phyloP scores from a whole-genome alignment of 2,329 filamentous ascomycete genomes.

The Fusarium begoniae region DNA sequence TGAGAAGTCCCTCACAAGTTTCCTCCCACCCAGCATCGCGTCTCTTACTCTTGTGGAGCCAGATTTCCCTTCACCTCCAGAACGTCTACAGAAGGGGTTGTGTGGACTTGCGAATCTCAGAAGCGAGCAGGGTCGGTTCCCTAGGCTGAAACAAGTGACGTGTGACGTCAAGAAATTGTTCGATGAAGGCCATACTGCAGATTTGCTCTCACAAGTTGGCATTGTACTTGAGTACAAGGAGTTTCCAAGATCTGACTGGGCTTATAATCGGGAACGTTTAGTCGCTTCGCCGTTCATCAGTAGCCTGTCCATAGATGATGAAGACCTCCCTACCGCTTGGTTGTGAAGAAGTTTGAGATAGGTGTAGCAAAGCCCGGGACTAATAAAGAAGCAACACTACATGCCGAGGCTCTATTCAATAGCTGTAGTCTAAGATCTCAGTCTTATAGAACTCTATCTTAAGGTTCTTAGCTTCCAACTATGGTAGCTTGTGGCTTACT shows the following conservation, averaged over 20 bases:
- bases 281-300: background rate
- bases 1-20: background rate
- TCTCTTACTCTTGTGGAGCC: slow-evolving; percentile 8
- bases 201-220: background rate
- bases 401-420: background rate
- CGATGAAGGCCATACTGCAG: background rate
- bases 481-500: background rate
- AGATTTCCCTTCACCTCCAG: background rate
- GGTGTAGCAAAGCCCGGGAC: background rate
- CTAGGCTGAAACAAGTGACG: background rate
- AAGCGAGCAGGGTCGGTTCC: background rate
- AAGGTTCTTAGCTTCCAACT: background rate
- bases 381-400: background rate
- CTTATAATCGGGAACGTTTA: background rate
- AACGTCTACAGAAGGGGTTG: background rate
- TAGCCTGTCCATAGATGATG: background rate
- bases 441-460: background rate
- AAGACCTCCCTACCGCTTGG: background rate
- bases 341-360: background rate
- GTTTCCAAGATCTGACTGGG: background rate
- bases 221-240: background rate
- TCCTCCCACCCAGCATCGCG: background rate
- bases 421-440: background rate
- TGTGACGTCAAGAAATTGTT: background rate
- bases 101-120: background rate